Percentiles rank a stretch among this genome's conserved stretches.
Evolutionary conservation across 305 asterid genomes (phyloP).

Genomic region (Fraxinus baroniana): DNA sequence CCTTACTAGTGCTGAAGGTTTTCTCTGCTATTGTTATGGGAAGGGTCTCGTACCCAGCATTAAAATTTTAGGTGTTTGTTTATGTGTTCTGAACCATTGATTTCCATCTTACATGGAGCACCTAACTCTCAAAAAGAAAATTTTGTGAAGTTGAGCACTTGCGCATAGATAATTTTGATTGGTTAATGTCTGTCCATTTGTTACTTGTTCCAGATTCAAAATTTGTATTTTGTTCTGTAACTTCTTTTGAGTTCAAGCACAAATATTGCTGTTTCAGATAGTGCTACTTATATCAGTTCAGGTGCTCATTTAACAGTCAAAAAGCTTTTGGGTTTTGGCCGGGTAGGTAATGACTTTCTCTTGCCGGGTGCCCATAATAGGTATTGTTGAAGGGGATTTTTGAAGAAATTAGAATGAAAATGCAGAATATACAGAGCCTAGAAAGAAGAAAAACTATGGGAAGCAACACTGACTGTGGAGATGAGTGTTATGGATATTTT

Average conservation of each 20-base stretch:
- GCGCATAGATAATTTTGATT: not conserved
- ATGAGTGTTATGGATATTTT: not conserved
- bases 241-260: not conserved
- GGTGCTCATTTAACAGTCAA: not conserved
- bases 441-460: not conserved
- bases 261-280: not conserved
- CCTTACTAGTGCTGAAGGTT: not conserved
- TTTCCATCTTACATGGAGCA: not conserved
- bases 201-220: not conserved
- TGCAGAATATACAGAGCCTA: not conserved
- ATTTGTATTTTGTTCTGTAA: not conserved
- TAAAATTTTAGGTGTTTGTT: not conserved
- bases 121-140: not conserved
- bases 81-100: constrained; percentile 9
- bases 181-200: not conserved
- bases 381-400: not conserved
- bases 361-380: not conserved
- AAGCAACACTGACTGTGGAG: not conserved
- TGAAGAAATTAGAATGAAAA: not conserved
- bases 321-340: not conserved
- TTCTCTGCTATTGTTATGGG: not conserved
- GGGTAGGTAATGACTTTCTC: not conserved
- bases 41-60: not conserved
- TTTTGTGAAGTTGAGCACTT: not conserved
- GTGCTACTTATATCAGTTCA: not conserved